Percentiles rank a stretch among this genome's conserved stretches.
Conservation (phyloP, 176 grass and related monocot genomes). For the Canna indica region DNA sequence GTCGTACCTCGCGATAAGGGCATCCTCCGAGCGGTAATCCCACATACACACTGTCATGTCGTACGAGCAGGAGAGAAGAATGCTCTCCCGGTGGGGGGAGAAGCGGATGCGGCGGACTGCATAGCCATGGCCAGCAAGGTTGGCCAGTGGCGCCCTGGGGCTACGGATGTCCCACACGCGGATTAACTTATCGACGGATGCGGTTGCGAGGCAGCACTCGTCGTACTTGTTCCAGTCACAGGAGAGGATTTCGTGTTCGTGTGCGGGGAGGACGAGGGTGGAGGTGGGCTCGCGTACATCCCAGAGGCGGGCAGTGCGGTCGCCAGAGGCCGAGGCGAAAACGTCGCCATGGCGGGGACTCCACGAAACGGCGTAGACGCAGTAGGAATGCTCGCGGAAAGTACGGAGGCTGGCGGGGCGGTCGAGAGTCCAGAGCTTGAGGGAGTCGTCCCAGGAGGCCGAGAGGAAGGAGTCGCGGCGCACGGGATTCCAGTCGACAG, state of each 20-base stretch:
- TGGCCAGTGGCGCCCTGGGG: constrained; percentile 39
- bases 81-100: constrained; percentile 63
- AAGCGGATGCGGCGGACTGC: constrained; percentile 73
- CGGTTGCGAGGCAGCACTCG: constrained; percentile 68
- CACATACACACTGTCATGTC: constrained; percentile 90
- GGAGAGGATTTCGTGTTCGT: constrained; percentile 76
- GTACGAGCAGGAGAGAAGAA: constrained; percentile 81
- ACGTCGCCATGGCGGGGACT: constrained; percentile 70
- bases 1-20: constrained; percentile 39
- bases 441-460: constrained; percentile 69
- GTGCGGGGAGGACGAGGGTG: constrained; percentile 53
- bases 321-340: constrained; percentile 71
- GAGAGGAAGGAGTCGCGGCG: constrained; percentile 71
- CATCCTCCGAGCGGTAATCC: constrained; percentile 72
- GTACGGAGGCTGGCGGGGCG: constrained; percentile 58
- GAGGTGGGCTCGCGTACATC: constrained; percentile 66
- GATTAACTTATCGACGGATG: constrained; percentile 64
- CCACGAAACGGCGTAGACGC: constrained; percentile 69
- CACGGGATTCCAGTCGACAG: constrained; percentile 74
- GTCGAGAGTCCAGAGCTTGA: constrained; percentile 86
- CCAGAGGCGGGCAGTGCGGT: constrained; percentile 63
- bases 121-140: constrained; percentile 59
- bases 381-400: constrained; percentile 75
- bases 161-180: constrained; percentile 80
- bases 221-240: constrained; percentile 94